Evolutionary conservation across 495 filamentous ascomycete genomes (phyloP), one percentile per base, ranked within the genome.

Genomic region (Mycothermus thermophilus): DNA sequence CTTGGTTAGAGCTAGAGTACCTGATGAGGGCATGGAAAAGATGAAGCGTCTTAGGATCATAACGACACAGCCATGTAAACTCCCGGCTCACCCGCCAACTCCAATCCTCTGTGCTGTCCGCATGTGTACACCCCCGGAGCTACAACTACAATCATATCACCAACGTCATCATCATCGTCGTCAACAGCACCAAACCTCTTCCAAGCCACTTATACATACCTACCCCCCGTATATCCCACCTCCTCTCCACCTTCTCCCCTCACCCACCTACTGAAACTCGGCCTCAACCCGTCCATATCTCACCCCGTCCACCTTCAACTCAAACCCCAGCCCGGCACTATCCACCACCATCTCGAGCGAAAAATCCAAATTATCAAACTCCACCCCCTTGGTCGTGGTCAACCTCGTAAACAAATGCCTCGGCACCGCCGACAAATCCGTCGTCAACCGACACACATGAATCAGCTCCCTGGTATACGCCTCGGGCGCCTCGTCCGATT

Each of bases 291-390:
- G 55, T 12, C 77, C 79, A 59, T 82, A 83, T 46, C 75, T 52
- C 25, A 80, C 73, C 3, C 77, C 77, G 45, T 81, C 77, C 18
- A 83, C 78, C 51, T 75, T 77, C 31, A 83, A 48, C 58, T 80
- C 77, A 57, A 83, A 82, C 20, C 74, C 67, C 41, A 83, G 44
- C 8, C 75, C 74, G 0, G 78, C 79, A 36, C 72, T 78, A 42
- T 82, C 75, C 19, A 82, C 77, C 36, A 73, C 74, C 72, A 83
- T 77, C 54, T 81, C 77, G 14, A 83, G 66, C 8, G 72, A 77
- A 43, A 83, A 83, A 43, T 83, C 79, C 36, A 83, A 54, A 41
- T 79, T 81, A 46, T 80, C 72, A 46, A 81, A 83, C 54, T 80
- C 77, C 11, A 78, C 69, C 6, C 79, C 79, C 14, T 72, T 60